phyloP scores from a whole-genome alignment of 208 protist genomes.

The Wallacemonas sp. region DNA sequence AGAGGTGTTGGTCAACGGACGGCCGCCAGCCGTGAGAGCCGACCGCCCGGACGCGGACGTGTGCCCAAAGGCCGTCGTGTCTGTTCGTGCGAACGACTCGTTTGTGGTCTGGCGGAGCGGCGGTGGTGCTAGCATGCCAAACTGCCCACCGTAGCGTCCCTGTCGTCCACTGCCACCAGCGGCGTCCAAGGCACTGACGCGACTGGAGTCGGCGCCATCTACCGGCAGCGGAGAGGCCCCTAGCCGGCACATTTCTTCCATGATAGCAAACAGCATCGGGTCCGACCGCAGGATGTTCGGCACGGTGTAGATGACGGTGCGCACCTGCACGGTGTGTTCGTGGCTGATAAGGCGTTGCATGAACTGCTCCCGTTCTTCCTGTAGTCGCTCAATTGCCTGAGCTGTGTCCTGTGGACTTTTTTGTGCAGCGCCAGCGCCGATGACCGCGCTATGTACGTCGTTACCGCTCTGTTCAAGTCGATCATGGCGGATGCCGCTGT shows the following conservation, averaged over 20 bases:
- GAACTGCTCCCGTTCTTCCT: constrained; percentile 17
- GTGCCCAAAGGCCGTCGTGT: neutral
- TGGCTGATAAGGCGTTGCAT: constrained; percentile 29
- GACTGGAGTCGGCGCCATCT: too few relatives aligned
- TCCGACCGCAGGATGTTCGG: constrained; percentile 2
- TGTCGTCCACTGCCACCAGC: neutral
- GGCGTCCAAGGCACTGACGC: too few relatives aligned
- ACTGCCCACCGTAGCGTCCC: neutral
- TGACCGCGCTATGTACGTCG: neutral
- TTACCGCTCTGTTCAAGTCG: neutral
- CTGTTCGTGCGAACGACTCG: neutral
- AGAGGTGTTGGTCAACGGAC: neutral
- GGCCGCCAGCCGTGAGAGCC: neutral
- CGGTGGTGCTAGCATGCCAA: too few relatives aligned
- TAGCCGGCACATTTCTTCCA: constrained; percentile 6
- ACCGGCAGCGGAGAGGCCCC: neutral
- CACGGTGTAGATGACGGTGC: constrained; percentile 1
- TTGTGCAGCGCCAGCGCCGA: neutral
- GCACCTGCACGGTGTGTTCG: constrained; percentile 17
- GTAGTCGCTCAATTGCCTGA: neutral
- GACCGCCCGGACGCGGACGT: neutral
- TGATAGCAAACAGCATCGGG: constrained; percentile 6
- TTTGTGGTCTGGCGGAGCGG: neutral
- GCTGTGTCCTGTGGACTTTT: neutral
- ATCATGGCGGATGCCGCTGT: constrained; percentile 4